A percentile compares a stretch with the other conserved stretches of the same genome.
phyloP scores from a whole-genome alignment of 139 green algal species.

The Chlorella vulgaris region DNA sequence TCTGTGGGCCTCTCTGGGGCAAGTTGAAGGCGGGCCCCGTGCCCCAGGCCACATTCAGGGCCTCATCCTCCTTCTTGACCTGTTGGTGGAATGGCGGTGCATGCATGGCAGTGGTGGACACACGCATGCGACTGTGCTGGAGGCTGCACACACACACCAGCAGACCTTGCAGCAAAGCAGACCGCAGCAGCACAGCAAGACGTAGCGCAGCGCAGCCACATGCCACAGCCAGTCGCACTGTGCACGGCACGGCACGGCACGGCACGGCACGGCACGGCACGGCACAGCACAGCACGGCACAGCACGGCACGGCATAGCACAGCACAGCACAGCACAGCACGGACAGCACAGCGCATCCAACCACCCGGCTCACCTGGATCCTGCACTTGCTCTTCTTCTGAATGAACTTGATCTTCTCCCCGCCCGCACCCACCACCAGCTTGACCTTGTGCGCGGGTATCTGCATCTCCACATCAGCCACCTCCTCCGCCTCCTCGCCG shows the following conservation, averaged over 20 bases:
- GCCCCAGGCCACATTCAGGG: conserved; percentile 75
- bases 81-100: neutral
- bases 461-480: conserved; percentile 56
- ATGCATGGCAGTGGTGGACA: neutral
- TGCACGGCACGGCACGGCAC: too few relatives aligned
- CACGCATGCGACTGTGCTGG: too few relatives aligned
- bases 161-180: too few relatives aligned
- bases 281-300: too few relatives aligned
- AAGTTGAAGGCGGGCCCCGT: conserved; percentile 37
- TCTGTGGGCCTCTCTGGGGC: conserved; percentile 22
- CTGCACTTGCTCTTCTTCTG: conserved; percentile 80
- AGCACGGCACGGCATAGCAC: too few relatives aligned
- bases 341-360: neutral
- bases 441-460: conserved; percentile 81
- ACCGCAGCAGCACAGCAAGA: too few relatives aligned
- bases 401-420: conserved; percentile 85
- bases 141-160: too few relatives aligned
- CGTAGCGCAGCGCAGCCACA: too few relatives aligned
- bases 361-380: conserved; percentile 62
- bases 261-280: too few relatives aligned
- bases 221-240: too few relatives aligned
- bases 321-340: too few relatives aligned
- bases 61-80: conserved; percentile 75
- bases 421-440: conserved; percentile 79
- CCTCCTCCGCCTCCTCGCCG: conserved; percentile 61